These are phyloP conservation scores for Calonectria pauciramosa DNA, from an alignment of 2,329 filamentous ascomycete species.

Conservation along the genomic window DNA sequence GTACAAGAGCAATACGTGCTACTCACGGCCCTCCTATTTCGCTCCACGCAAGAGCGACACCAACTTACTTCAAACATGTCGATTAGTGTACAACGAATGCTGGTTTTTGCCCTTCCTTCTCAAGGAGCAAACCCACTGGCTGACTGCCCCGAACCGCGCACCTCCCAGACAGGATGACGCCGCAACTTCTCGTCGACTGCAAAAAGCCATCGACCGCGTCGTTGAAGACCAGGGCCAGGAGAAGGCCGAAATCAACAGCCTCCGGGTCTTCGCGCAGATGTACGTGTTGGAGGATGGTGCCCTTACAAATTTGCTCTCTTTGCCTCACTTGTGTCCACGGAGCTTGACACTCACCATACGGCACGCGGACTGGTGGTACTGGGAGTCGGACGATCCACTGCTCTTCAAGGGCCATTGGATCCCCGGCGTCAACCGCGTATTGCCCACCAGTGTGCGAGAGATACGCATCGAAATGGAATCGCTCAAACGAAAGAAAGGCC, in stretches of 20 bases:
- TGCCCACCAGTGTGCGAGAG: conserved; percentile 53
- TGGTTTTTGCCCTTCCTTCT: conserved; percentile 59
- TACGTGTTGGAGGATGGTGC: conserved; percentile 51
- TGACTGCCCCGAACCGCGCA: conserved; percentile 47
- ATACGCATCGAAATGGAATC: conserved; percentile 63
- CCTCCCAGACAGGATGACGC: conserved; percentile 43
- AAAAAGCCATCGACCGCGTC: conserved; percentile 32
- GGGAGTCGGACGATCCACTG: conserved; percentile 55
- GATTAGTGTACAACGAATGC: conserved; percentile 56
- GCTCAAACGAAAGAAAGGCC: conserved; percentile 57
- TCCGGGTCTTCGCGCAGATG: conserved; percentile 60
- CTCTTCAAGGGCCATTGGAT: conserved; percentile 55
- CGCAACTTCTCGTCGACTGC: background rate
- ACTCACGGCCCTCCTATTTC: conserved; percentile 56
- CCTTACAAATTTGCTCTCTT: conserved; percentile 45
- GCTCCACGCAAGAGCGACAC: conserved; percentile 53
- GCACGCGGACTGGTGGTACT: conserved; percentile 64
- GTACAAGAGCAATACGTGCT: conserved; percentile 52
- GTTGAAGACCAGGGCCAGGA: conserved; percentile 36
- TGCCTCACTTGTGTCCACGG: conserved; percentile 49
- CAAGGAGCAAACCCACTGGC: conserved; percentile 56
- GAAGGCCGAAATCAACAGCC: conserved; percentile 44
- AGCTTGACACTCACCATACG: conserved; percentile 60
- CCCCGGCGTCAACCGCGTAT: conserved; percentile 17
- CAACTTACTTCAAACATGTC: conserved; percentile 58